Base-by-base conservation (phyloP, 2,329 filamentous ascomycete species). In the Cordyceps militaris region DNA sequence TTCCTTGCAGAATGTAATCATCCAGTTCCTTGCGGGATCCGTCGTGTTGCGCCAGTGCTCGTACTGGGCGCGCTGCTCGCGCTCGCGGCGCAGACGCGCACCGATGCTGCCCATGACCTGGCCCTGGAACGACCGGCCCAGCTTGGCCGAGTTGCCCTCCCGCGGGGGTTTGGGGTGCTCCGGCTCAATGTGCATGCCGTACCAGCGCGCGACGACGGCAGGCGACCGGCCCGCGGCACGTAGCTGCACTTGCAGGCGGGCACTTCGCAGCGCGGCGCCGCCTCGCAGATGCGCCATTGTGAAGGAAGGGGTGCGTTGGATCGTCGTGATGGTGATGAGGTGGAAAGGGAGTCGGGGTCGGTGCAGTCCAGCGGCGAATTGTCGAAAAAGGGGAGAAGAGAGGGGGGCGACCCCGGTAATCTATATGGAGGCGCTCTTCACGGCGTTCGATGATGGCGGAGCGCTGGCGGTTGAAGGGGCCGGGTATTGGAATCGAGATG, bases 51-150 rank as follows among this genome's bases (percentile, higher is more conserved):
- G 68, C 72, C 72, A 74, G 56, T 69, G 62, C 64, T 74, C 72
- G 34, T 79, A 81, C 61, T 78, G 75, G 64, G 76, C 77, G 24
- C 79, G 73, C 67, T 84, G 79, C 59, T 76, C 74, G 51, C 74
- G 73, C 68, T 85, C 82, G n/a, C 78, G 71, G 62, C 75, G 73
- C 61, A 84, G 72, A 59, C 82, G 77, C 56, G 77, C 73, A 52
- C 75, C 75, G 51, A 83, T 81, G 61, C 80, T 83, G 62, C 82
- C 79, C 65, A 82, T 80, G 64, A 85, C 76, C 70, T 85, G 82
- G 21, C 81, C 81, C 64, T 80, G 77, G 66, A 85, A 85, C 3
- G 74, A 70, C 48, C 74, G 63, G 16, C 70, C 73, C 26, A 68
- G 65, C 65, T 66, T 74, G 62, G 68, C 63, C 63, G 75, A 73